Evolutionary conservation across 2,329 filamentous ascomycete species (phyloP).

Genomic region (Fusarium proliferatum): DNA sequence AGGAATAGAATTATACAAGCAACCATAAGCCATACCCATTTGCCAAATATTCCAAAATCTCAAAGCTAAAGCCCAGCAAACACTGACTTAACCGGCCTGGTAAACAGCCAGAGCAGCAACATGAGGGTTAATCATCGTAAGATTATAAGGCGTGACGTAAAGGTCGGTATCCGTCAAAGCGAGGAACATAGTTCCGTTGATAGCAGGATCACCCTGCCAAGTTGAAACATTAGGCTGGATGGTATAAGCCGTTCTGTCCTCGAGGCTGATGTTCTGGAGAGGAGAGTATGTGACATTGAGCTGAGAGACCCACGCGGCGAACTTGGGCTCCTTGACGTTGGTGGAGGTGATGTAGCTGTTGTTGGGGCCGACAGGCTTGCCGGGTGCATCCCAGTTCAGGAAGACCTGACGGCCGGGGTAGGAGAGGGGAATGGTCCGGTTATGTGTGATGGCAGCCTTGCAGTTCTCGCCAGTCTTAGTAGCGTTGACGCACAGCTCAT

Average conservation of each 20-base stretch:
- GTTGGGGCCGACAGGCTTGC: conserved; percentile 78
- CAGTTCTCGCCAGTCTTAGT: conserved; percentile 66
- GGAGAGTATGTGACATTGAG: conserved; percentile 78
- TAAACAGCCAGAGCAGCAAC: conserved; percentile 81
- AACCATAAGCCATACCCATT: neutral
- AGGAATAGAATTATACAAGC: neutral
- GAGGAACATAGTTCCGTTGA: conserved; percentile 85
- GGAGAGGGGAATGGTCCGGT: conserved; percentile 76
- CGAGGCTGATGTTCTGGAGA: conserved; percentile 61
- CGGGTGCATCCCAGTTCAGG: conserved; percentile 78
- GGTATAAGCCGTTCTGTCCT: conserved; percentile 69
- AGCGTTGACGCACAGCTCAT: conserved; percentile 68
- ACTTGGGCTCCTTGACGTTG: conserved; percentile 69
- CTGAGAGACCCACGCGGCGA: conserved; percentile 81
- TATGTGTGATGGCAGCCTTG: conserved; percentile 72
- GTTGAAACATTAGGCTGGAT: conserved; percentile 78
- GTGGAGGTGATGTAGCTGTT: conserved; percentile 80
- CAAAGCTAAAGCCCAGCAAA: fast-evolving
- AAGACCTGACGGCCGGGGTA: conserved; percentile 79
- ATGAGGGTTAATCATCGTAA: conserved; percentile 79
- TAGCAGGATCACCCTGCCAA: conserved; percentile 73
- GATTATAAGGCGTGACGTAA: conserved; percentile 80
- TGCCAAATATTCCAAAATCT: fast-evolving
- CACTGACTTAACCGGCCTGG: conserved; percentile 72
- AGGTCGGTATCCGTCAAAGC: conserved; percentile 77